Evolutionary conservation across 345 rosid species (phyloP).

Genomic region (Passiflora organensis): DNA sequence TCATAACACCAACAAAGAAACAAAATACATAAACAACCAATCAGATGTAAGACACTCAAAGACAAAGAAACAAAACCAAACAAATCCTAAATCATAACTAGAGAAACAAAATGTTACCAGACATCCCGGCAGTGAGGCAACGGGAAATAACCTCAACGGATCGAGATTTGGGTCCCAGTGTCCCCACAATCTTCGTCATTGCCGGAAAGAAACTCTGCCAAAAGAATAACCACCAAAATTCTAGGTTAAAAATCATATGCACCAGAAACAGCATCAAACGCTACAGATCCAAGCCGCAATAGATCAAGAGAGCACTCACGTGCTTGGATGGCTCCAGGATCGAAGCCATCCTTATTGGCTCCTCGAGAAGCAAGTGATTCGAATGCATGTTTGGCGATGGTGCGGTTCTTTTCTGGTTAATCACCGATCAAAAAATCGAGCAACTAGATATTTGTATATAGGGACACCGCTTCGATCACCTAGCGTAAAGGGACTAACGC

Average conservation of each 20-base stretch:
- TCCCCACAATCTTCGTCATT: conserved; percentile 35
- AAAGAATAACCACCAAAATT: not conserved
- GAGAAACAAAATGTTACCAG: conserved; percentile 17
- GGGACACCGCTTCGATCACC: not conserved
- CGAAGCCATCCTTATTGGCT: conserved; percentile 98
- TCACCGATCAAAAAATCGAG: not conserved
- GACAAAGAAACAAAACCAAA: not conserved
- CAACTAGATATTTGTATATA: not conserved
- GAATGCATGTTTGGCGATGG: conserved; percentile 65
- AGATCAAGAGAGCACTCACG: conserved; percentile 34
- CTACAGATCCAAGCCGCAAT: not conserved
- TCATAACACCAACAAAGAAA: not conserved
- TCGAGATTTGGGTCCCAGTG: conserved; percentile 31
- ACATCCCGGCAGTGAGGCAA: conserved; percentile 31
- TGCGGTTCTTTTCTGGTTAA: not conserved
- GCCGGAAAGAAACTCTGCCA: conserved; percentile 29
- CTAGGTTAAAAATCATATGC: not conserved
- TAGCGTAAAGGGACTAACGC: too few species aligned
- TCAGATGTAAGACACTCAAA: not conserved
- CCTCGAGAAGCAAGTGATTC: conserved; percentile 87
- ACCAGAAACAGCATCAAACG: not conserved
- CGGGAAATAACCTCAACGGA: conserved; percentile 24
- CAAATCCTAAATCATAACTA: not conserved
- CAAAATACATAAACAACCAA: not conserved
- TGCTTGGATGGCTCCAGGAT: conserved; percentile 92